phyloP scores from a whole-genome alignment of 108 stramenopile species.

The Cyclostephanos tholiformis region DNA sequence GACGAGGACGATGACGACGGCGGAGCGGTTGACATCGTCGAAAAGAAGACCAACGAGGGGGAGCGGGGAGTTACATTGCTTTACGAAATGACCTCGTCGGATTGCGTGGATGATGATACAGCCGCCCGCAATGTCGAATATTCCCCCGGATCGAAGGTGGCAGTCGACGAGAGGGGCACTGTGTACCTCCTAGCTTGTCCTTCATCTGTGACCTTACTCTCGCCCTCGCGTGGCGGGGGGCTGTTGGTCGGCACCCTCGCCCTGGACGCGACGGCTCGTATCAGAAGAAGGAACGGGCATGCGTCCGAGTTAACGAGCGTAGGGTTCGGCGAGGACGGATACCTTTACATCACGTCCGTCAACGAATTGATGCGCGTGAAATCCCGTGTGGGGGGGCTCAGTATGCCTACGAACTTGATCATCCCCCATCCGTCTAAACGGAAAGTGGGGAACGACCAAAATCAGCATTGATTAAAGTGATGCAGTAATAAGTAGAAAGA shows the following conservation, averaged over 20 bases:
- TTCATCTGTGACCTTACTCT: conserved; percentile 26
- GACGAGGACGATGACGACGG: conserved; percentile 18
- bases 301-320: conserved; percentile 28
- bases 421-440: conserved; percentile 25
- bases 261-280: conserved; percentile 7
- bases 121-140: neutral
- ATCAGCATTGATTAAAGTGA: neutral
- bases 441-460: neutral
- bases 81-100: conserved; percentile 28
- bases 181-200: conserved; percentile 52
- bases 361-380: conserved; percentile 51
- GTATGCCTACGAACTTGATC: conserved; percentile 51
- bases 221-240: conserved; percentile 11
- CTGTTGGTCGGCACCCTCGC: conserved; percentile 35
- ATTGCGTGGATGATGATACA: conserved; percentile 36
- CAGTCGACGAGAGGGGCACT: conserved; percentile 56
- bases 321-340: conserved; percentile 71
- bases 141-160: conserved; percentile 42
- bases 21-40: neutral
- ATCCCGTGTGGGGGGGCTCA: conserved; percentile 44
- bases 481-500: too few relatives aligned
- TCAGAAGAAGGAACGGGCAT: conserved; percentile 1
- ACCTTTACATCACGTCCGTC: conserved; percentile 61
- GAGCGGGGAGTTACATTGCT: conserved; percentile 6
- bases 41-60: neutral